Conservation (phyloP, 805 yeast species). For the Dipodascopsis uninucleata region DNA sequence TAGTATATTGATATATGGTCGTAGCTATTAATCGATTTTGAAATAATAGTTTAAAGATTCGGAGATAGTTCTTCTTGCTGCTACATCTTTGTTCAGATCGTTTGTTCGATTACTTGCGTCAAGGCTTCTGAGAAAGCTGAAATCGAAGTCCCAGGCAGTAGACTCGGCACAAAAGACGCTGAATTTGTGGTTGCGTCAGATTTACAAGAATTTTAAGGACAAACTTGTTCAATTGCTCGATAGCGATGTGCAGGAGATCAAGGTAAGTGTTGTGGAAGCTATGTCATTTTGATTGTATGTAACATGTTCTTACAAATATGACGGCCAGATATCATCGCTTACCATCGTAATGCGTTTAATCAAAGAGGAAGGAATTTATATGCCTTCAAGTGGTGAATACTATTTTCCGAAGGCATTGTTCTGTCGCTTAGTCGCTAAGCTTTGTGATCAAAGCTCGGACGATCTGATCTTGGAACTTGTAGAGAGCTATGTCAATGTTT, state of each 20-base stretch:
- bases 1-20: constrained; percentile 1
- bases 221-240: constrained; percentile 44
- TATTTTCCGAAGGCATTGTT: constrained; percentile 61
- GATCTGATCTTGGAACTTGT: constrained; percentile 53
- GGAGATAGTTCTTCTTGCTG: constrained; percentile 23
- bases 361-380: constrained; percentile 50
- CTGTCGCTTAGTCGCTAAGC: constrained; percentile 38
- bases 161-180: constrained; percentile 42
- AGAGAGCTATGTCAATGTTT: constrained; percentile 50
- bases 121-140: constrained; percentile 38
- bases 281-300: constrained; percentile 38
- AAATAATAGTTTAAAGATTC: constrained; percentile 22
- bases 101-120: constrained; percentile 49
- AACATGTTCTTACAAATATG: constrained; percentile 6
- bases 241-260: constrained; percentile 41
- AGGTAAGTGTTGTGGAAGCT: constrained; percentile 51
- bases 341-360: constrained; percentile 42
- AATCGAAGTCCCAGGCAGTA: constrained; percentile 39
- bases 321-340: constrained; percentile 22
- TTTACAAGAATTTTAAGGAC: constrained; percentile 53
- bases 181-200: constrained; percentile 60
- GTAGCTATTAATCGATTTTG: background rate
- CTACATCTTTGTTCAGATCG: constrained; percentile 42
- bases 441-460: constrained; percentile 38
- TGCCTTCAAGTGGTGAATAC: constrained; percentile 51